Evolutionary conservation across 2,329 filamentous ascomycete genomes (phyloP).

Genomic region (Neonectria sp.): DNA sequence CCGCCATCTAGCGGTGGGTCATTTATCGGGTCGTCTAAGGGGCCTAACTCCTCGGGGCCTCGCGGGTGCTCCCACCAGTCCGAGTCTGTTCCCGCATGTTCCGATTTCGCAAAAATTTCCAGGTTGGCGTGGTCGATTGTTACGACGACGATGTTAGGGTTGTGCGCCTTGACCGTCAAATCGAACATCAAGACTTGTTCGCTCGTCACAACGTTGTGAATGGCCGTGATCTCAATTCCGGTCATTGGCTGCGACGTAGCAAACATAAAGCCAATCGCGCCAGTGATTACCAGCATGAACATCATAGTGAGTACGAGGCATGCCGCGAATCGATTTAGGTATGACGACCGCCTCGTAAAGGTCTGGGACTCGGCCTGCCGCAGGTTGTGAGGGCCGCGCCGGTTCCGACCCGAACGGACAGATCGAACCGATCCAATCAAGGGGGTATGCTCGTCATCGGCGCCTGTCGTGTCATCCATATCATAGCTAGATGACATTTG

Average conservation of each 20-base stretch:
- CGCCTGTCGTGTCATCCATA: conserved; percentile 83
- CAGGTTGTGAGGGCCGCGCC: conserved; percentile 69
- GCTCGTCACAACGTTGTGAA: conserved; percentile 92
- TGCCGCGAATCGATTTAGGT: conserved; percentile 83
- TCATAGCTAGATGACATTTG: conserved; percentile 80
- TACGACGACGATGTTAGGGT: conserved; percentile 93
- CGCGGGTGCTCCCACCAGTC: conserved; percentile 68
- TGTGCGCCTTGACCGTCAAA: conserved; percentile 87
- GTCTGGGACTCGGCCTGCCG: conserved; percentile 83
- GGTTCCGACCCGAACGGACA: conserved; percentile 68
- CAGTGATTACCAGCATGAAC: conserved; percentile 85
- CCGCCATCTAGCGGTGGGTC: conserved; percentile 69
- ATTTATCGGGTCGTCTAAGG: conserved; percentile 52
- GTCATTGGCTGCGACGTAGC: conserved; percentile 90
- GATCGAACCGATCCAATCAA: conserved; percentile 77
- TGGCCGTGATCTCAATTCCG: conserved; percentile 82
- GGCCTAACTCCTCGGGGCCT: conserved; percentile 46
- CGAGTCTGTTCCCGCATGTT: conserved; percentile 81
- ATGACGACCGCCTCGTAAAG: conserved; percentile 73
- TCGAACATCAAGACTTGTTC: conserved; percentile 97
- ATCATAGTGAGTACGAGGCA: conserved; percentile 89
- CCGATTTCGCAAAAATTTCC: conserved; percentile 95
- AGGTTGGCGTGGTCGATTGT: conserved; percentile 89
- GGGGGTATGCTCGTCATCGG: conserved; percentile 91
- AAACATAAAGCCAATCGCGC: conserved; percentile 89